phyloP scores from a whole-genome alignment of 2,329 filamentous ascomycete species.

The Rhinocladiella mackenziei region DNA sequence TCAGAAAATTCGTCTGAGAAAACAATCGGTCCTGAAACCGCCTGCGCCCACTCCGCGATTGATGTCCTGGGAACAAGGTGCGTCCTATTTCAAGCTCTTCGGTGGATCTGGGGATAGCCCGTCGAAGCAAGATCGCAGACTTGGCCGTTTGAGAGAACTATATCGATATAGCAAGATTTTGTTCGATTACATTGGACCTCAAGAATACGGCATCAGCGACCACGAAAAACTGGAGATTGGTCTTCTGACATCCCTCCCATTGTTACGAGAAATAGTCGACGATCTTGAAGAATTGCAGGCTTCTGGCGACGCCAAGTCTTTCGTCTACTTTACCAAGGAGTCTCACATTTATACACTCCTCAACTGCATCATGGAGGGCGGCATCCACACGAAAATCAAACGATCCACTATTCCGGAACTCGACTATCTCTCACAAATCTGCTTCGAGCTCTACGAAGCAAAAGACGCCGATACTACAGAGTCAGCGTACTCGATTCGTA shows the following conservation, averaged over 20 bases:
- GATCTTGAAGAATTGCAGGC: conserved; percentile 97
- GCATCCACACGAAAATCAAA: conserved; percentile 93
- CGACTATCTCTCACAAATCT: conserved; percentile 95
- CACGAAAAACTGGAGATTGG: conserved; percentile 98
- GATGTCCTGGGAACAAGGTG: conserved; percentile 58
- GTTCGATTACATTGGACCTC: conserved; percentile 97
- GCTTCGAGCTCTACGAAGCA: conserved; percentile 95
- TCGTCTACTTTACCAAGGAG: conserved; percentile 99
- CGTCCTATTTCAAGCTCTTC: conserved; percentile 83
- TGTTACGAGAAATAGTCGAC: conserved; percentile 94
- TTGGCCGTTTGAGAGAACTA: conserved; percentile 84
- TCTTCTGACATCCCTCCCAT: conserved; percentile 82
- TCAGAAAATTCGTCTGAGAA: conserved; percentile 48
- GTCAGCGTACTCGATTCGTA: conserved; percentile 93
- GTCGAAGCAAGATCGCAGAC: conserved; percentile 75
- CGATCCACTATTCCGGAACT: conserved; percentile 93
- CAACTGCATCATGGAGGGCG: conserved; percentile 96
- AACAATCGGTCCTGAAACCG: conserved; percentile 48
- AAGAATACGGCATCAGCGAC: conserved; percentile 95
- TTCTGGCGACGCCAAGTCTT: conserved; percentile 86
- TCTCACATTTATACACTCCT: conserved; percentile 97
- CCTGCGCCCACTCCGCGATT: conserved; percentile 42
- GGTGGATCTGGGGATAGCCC: conserved; percentile 70
- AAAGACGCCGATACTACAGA: conserved; percentile 72
- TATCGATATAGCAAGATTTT: conserved; percentile 92